Evolutionary conservation across 805 yeast genomes (phyloP), one percentile per base, ranked within the genome.

Genomic region (Pichia thaimueangensis): DNA sequence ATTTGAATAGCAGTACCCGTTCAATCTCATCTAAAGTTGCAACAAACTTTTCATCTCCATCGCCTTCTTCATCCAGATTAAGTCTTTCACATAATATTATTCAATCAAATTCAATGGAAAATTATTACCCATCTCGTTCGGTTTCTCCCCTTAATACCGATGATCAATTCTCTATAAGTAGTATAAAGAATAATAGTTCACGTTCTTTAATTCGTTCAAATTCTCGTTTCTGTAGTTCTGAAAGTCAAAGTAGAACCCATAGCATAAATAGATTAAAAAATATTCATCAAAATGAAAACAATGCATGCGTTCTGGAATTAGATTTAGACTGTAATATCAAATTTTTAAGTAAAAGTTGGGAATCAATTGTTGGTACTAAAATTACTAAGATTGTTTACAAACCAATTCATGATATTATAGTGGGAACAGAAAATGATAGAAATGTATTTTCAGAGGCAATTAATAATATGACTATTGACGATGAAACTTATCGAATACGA

Each of bases 281-380:
- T 24, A 22, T n/a, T 24, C 37, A 22, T 17, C 25, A 22, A 9
- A 25, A 36, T 24, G 39, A 35, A 21, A 39, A 31, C 21, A 43
- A 39, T 19, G 80, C 86, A 11, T 78, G 82, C n/a, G 81, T 91
- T 3, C 64, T 91, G 63, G 98, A 91, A 61, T 65, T 93, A 47
- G 89, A 82, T 54, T 63, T 87, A 56, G 82, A 81, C 53, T 87
- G 96, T 24, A 76, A 72, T 27, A 80, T 93, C n/a, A 73, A 74
- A 41, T 86, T 83, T 58, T 60, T 88, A 21, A 76, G 91, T 48
- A 75, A 74, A 49, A 76, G 82, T 49, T 91, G 97, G 96, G 82
- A 80, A 49, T 57, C 71, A 8, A 71, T 88, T 7, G 86, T 86
- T 9, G 94, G 94, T 1, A 82, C 87, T 0, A 68, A 67, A 12